Evolutionary conservation across 2,329 filamentous ascomycete species (phyloP), one percentile per base, ranked within the genome.

Genomic region (Phaeophleospora eucalypticola): DNA sequence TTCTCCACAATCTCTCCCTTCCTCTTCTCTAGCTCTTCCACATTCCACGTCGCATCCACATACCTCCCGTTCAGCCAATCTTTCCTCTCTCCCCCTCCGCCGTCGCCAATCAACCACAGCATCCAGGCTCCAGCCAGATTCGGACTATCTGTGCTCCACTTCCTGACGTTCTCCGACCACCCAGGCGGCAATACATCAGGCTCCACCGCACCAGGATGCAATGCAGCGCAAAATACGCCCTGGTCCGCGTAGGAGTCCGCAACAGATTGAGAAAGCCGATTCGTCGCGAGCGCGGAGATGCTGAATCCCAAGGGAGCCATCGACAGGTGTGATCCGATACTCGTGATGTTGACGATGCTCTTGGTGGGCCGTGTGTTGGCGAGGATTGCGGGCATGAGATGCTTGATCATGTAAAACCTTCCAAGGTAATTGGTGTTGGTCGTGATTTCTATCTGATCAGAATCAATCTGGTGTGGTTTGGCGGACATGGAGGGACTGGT

Each of bases 401-500:
- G 46, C 9, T 56, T 56, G 7, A 50, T 55, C 15, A 60, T 43
- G 15, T 57, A 38, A 50, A 61, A 65, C 8, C 54, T 61, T 0
- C 77, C 77, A 29, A 69, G 70, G 19, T 78, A 54, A 52, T 79
- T 80, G 17, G 68, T 68, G 21, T 54, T 57, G 71, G 71, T 75
- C 70, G 74, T 32, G 39, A 27, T 18, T 17, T 32, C 27, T 15
- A 41, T 18, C 14, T 41, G 21, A 24, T 14, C 4, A 24, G 4
- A 80, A 12, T 71, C 69, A 2, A 65, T 63, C 1, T 58, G 49
- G 19, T 65, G 60, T 2, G 49, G 52, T 16, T 17, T 15, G 10
- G 64, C 59, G 17, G 45, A 48, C 1, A 65, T 41, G 1, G 51
- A 49, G 4, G 20, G 38, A 19, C 40, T 41, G 9, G 38, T 37